Percentiles rank a stretch among this genome's conserved stretches.
Evolutionary conservation across 1,284 basidiomycete genomes (phyloP).

Genomic region (Paramarasmius palmivorus): DNA sequence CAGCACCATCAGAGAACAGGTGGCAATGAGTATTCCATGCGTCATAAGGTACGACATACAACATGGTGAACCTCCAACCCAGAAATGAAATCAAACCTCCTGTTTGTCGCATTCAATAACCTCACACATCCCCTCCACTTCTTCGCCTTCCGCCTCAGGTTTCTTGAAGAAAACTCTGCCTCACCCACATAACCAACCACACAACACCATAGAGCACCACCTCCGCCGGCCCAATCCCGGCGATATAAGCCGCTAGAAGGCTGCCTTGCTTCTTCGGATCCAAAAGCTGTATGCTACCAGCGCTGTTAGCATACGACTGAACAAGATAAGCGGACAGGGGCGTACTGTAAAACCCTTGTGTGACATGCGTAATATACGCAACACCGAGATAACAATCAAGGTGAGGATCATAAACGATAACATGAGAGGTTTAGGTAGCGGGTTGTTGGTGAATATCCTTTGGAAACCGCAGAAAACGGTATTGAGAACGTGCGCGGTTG

Average conservation of each 20-base stretch:
- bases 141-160: neutral
- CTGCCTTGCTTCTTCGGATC: constrained; percentile 27
- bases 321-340: constrained; percentile 15
- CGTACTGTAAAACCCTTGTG: constrained; percentile 65
- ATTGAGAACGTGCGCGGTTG: constrained; percentile 67
- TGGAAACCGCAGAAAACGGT: constrained; percentile 58
- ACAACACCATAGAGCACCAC: neutral
- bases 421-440: constrained; percentile 55
- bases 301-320: neutral
- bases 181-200: neutral
- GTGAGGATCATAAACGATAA: constrained; percentile 47
- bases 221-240: constrained; percentile 38
- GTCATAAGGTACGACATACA: too few relatives aligned
- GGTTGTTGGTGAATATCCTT: constrained; percentile 52
- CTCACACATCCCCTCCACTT: neutral
- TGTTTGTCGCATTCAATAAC: too few relatives aligned
- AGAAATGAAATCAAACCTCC: too few relatives aligned
- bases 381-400: constrained; percentile 63
- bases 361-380: constrained; percentile 61
- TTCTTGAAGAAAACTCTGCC: constrained; percentile 16
- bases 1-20: too few relatives aligned
- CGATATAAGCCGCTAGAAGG: constrained; percentile 43
- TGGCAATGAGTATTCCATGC: too few relatives aligned
- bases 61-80: too few relatives aligned
- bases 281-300: constrained; percentile 36